Percentiles rank a stretch among this genome's conserved stretches.
phyloP scores from a whole-genome alignment of 768 basidiomycete species.

The Clavulina sp. region DNA sequence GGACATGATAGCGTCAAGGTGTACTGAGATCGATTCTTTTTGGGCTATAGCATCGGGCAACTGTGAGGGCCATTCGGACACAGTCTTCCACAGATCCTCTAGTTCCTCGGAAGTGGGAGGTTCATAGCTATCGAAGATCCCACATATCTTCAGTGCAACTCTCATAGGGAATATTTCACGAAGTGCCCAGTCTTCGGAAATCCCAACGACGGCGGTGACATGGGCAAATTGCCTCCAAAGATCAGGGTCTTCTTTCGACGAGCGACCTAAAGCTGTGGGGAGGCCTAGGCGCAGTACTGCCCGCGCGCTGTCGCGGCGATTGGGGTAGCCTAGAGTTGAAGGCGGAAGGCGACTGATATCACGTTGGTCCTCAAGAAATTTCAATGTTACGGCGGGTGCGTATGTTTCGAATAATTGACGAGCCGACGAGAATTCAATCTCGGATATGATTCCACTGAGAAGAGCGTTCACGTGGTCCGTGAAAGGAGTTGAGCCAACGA shows the following conservation, averaged over 20 bases:
- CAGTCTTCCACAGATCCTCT: not conserved
- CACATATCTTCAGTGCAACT: constrained; percentile 33
- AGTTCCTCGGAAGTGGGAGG: not conserved
- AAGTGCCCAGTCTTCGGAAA: constrained; percentile 36
- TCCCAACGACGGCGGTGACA: not conserved
- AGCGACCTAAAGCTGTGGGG: not conserved
- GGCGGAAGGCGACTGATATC: constrained; percentile 40
- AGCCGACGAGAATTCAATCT: constrained; percentile 46
- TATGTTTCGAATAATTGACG: constrained; percentile 61
- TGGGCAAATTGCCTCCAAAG: not conserved
- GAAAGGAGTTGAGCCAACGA: constrained; percentile 20
- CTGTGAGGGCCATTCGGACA: not conserved
- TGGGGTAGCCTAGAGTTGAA: constrained; percentile 55
- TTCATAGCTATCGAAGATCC: not conserved
- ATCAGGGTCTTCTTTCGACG: not conserved
- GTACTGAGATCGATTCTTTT: not conserved
- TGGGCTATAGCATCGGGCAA: not conserved
- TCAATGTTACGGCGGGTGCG: constrained; percentile 54
- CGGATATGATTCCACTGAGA: constrained; percentile 40
- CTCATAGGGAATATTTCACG: constrained; percentile 51
- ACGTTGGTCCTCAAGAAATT: constrained; percentile 40
- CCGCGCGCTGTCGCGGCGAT: constrained; percentile 46
- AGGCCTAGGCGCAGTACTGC: constrained; percentile 18
- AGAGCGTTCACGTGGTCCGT: constrained; percentile 28
- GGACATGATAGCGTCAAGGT: constrained; percentile 33